These are phyloP conservation scores for Pleurostoma richardsiae DNA, from an alignment of 2,329 filamentous ascomycete genomes.

Conservation along the genomic window DNA sequence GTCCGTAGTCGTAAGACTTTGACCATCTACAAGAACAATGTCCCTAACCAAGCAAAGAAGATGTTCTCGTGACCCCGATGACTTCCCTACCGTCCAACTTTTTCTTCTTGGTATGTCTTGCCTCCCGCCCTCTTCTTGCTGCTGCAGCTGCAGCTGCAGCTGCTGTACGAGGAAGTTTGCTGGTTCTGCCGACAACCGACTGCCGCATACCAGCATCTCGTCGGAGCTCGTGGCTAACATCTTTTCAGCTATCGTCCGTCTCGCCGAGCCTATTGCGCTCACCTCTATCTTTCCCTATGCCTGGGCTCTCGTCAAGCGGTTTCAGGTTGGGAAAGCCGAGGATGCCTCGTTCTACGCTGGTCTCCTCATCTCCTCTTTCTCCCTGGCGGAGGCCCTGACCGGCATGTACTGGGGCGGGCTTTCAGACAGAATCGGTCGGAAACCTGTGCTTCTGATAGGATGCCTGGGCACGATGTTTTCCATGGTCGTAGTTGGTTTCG, in stretches of 20 bases:
- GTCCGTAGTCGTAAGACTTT: conserved; percentile 38
- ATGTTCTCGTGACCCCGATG: conserved; percentile 55
- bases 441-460: conserved; percentile 74
- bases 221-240: not conserved
- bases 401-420: conserved; percentile 85
- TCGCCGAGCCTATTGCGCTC: conserved; percentile 87
- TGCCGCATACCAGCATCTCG: too few species aligned
- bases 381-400: conserved; percentile 74
- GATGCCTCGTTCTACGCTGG: conserved; percentile 87
- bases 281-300: conserved; percentile 93
- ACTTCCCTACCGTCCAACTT: conserved; percentile 77
- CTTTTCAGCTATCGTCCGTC: conserved; percentile 73
- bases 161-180: not conserved
- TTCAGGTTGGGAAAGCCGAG: conserved; percentile 64
- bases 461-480: conserved; percentile 79
- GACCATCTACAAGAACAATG: conserved; percentile 39
- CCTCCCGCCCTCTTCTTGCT: not conserved
- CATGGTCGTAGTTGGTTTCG: conserved; percentile 77
- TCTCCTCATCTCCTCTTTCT: conserved; percentile 80
- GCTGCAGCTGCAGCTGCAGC: not conserved
- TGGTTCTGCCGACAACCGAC: not conserved
- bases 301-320: conserved; percentile 75
- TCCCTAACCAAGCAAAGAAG: conserved; percentile 44
- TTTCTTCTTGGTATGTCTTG: conserved; percentile 69
- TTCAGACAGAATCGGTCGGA: conserved; percentile 77